Base-by-base conservation (phyloP, 371 early-diverging fungal species). In the Mortierella sp. region DNA sequence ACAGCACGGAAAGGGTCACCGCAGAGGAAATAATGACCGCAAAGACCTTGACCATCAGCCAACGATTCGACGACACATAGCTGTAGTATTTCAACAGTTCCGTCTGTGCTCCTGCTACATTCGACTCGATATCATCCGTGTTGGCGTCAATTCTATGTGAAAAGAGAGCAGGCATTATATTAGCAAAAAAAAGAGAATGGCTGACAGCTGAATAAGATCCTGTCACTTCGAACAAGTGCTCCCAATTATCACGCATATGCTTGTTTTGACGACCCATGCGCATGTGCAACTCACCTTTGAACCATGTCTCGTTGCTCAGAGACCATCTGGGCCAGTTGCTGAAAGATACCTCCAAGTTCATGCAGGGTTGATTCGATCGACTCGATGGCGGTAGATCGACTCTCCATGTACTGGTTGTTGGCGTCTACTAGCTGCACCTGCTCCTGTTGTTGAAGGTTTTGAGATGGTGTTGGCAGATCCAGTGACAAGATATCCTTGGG, bases 281-380 rank as follows among this genome's bases (percentile, higher is more conserved):
- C 35, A 60, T 32, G 6, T 32, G 32, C 16, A 18, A 32, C 68
- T 90, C 16, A 94, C 93, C 97, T 88, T 87, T 97, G 98, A 41
- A 99, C 97, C 80, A 95, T 95, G 74, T 99, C 99, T 48, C 99
- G 91, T 84, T 99, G 99, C 76, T 96, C 97, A 18, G 98, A 95
- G 3, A 99, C 96, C 94, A 99, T 96, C 12, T 93, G 92, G 0
- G 98, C 97, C 76, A 99, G 90, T 78, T 98, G 97, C 80, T 96
- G 97, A 89, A 98, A 99, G 55, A 99, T 98, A 70, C 95, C 93
- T 10, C 99, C 99, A n/a, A 99, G 92, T 83, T 99, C 99, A 0
- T 97, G 96, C 76, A 99, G 98, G 1, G 99, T 99, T 18, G 96
- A 94, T 82, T 99, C 99, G 77, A 99, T 99, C 24, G 96, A 94